Conservation (phyloP, 169 alveolate species). For the Eimeria brunetti region DNA sequence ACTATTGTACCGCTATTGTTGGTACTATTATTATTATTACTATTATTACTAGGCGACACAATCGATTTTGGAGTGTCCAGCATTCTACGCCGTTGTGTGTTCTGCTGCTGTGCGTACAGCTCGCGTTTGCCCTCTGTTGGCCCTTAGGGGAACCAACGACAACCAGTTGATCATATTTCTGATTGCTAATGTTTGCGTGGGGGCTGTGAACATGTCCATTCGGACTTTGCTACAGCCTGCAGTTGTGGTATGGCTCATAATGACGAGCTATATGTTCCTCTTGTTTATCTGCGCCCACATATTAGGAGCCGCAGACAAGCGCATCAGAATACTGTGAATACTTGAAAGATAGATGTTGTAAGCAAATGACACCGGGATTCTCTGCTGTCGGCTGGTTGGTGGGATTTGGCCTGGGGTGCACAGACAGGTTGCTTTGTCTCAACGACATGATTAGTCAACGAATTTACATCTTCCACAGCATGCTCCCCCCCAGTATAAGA, state of each 20-base stretch:
- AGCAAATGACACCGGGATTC: neutral
- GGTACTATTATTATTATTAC: too few species aligned
- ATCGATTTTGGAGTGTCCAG: too few species aligned
- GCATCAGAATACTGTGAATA: conserved; percentile 9
- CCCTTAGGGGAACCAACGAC: conserved; percentile 56
- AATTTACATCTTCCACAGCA: neutral
- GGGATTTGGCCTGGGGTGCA: neutral
- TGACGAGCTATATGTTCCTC: conserved; percentile 45
- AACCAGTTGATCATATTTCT: conserved; percentile 54
- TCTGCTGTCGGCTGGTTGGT: neutral
- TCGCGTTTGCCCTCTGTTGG: conserved; percentile 48
- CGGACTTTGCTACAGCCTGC: conserved; percentile 63
- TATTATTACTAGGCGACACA: too few species aligned
- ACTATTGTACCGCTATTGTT: too few species aligned
- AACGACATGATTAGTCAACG: neutral
- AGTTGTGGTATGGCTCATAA: conserved; percentile 10
- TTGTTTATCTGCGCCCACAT: conserved; percentile 34
- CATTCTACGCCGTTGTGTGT: neutral
- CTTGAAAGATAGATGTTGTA: neutral
- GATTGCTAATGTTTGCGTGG: conserved; percentile 49
- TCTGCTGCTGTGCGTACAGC: conserved; percentile 43
- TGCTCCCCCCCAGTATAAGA: neutral
- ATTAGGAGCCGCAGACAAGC: conserved; percentile 9
- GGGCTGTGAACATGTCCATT: conserved; percentile 35
- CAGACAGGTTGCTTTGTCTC: conserved; percentile 2